Percentiles rank a stretch among this genome's conserved stretches.
phyloP scores from a whole-genome alignment of 371 early-diverging fungal genomes.

The Vairimorpha apis region DNA sequence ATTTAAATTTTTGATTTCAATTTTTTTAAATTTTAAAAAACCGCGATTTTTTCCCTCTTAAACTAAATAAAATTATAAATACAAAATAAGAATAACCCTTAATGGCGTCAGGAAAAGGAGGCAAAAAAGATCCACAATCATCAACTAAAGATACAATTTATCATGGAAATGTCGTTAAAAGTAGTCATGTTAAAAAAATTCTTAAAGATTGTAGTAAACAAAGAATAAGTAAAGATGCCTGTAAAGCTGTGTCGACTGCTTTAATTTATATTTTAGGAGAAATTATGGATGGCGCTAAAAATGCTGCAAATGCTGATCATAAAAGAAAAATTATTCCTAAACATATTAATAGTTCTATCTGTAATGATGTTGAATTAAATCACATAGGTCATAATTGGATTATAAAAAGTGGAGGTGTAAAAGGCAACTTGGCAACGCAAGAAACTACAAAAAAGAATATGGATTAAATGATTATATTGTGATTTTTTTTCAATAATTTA shows the following conservation, averaged over 20 bases:
- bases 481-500: too few species aligned
- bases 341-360: conserved; percentile 61
- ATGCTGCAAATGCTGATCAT: conserved; percentile 56
- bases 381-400: conserved; percentile 56
- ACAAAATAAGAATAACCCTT: conserved; percentile 24
- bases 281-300: conserved; percentile 62
- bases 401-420: conserved; percentile 60
- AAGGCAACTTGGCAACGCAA: conserved; percentile 9
- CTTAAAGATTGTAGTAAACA: conserved; percentile 58
- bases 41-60: conserved; percentile 46
- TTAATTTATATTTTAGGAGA: conserved; percentile 59
- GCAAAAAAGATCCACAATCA: conserved; percentile 62
- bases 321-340: conserved; percentile 64
- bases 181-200: conserved; percentile 61
- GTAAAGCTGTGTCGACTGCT: conserved; percentile 53
- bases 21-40: not conserved
- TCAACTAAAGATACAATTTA: conserved; percentile 49
- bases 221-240: conserved; percentile 61
- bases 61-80: conserved; percentile 43
- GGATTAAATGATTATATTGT: conserved; percentile 4
- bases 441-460: conserved; percentile 17
- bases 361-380: conserved; percentile 60
- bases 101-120: conserved; percentile 56
- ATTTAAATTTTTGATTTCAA: not conserved
- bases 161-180: conserved; percentile 51